Evolutionary conservation across 2,329 filamentous ascomycete genomes (phyloP).

Genomic region (Fusarium secorum): DNA sequence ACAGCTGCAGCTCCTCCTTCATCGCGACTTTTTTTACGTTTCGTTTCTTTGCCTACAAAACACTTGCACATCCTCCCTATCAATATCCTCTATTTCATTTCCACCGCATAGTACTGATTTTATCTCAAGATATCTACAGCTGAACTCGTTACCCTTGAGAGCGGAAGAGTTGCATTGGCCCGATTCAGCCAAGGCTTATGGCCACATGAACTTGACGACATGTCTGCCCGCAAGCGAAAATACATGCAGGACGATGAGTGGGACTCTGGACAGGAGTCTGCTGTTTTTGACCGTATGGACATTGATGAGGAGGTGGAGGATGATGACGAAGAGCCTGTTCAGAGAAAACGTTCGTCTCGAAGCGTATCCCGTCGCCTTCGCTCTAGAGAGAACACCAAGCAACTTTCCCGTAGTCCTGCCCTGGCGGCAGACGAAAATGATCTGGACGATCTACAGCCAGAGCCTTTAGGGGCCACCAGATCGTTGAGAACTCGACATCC

Average conservation of each 20-base stretch:
- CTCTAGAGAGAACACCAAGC: slow-evolving; percentile 38
- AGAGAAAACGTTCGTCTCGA: slow-evolving; percentile 7
- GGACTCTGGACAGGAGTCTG: slow-evolving; percentile 39
- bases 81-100: background rate
- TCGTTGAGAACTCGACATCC: slow-evolving; percentile 40
- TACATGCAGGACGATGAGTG: slow-evolving; percentile 40
- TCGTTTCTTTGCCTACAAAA: background rate
- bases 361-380: slow-evolving; percentile 34
- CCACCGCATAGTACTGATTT: slow-evolving; percentile 26
- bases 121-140: slow-evolving; percentile 43
- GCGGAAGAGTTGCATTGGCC: slow-evolving; percentile 45
- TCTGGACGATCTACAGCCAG: slow-evolving; percentile 11
- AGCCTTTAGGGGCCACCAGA: slow-evolving; percentile 19
- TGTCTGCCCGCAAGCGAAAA: slow-evolving; percentile 46
- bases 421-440: slow-evolving; percentile 33
- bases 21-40: background rate
- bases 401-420: slow-evolving; percentile 26
- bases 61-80: background rate
- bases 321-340: slow-evolving; percentile 18
- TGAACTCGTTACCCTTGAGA: slow-evolving; percentile 44
- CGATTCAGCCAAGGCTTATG: slow-evolving; percentile 28
- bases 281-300: slow-evolving; percentile 41
- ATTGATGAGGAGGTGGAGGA: slow-evolving; percentile 41
- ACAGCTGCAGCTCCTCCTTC: slow-evolving; percentile 3
- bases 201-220: slow-evolving; percentile 27